Base-by-base conservation (phyloP, 495 filamentous ascomycete species). In the Aspergillus diversus region DNA sequence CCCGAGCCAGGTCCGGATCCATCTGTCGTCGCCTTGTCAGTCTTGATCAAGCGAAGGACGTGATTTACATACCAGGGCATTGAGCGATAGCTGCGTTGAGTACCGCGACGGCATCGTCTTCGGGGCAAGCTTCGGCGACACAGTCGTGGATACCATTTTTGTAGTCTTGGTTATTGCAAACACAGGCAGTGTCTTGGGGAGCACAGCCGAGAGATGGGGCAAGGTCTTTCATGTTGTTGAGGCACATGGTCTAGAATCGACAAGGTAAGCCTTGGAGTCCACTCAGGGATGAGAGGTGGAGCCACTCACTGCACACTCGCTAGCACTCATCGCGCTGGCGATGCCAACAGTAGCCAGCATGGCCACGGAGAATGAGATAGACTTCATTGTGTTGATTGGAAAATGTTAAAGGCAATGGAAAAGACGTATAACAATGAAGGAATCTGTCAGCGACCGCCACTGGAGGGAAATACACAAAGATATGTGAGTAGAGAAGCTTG, bases 121-220 rank as follows among this genome's bases (percentile, higher is more conserved):
- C 69, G 13, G 75, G 73, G 80, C 92, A 96, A 55, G 84, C 81
- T 75, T 89, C 73, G 59, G 78, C 73, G 55, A 90, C 84, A 83
- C 92, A 96, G 78, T 96, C 92, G 52, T 85, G 88, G 62, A 96
- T 80, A 70, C 92, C 92, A 69, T 86, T 90, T 62, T 74, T 72
- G 75, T 92, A 96, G 82, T 92, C 69, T 42, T 68, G 53, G 62
- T 84, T 84, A 46, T 77, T 80, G 85, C 92, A 96, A 51, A 93
- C 84, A 81, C 92, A 96, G 42, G 69, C 68, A 39, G 83, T 57
- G 73, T 92, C 84, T 57, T 77, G 75, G 13, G 66, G 35, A 2
- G 61, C 33, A 77, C 92, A 96, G 55, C 85, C 84, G 60, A 93
- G 81, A 7, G 77, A 67, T 11, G 66, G 62, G 57, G 88, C 86